Percentiles rank a stretch among this genome's conserved stretches.
phyloP scores from a whole-genome alignment of 306 rosid genomes.

The Lagenaria siceraria region DNA sequence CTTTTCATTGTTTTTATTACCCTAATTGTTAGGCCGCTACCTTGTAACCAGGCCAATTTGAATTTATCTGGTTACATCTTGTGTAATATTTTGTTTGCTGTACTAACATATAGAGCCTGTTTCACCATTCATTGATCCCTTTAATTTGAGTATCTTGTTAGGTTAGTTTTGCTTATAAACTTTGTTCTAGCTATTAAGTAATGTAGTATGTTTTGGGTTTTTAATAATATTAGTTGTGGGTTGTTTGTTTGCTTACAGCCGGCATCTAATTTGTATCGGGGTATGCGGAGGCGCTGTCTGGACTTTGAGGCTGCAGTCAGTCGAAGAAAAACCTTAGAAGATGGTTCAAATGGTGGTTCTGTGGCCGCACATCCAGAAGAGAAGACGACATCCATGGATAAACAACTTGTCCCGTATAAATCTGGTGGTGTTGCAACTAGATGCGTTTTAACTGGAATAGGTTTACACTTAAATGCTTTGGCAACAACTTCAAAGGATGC shows the following conservation, averaged over 20 bases:
- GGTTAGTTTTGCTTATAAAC: background rate
- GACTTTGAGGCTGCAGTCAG: conserved; percentile 65
- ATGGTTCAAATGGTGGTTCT: conserved; percentile 33
- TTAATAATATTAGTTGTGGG: background rate
- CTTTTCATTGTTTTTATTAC: background rate
- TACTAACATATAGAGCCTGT: background rate
- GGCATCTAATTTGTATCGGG: conserved; percentile 41
- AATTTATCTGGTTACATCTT: background rate
- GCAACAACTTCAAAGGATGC: conserved; percentile 36
- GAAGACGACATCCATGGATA: conserved; percentile 25
- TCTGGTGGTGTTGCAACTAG: conserved; percentile 29
- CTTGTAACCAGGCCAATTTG: background rate
- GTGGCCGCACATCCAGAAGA: conserved; percentile 29
- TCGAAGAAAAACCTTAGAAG: conserved; percentile 33
- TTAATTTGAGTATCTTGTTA: background rate
- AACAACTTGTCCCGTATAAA: conserved; percentile 27
- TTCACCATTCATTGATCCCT: background rate
- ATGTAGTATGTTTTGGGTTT: background rate
- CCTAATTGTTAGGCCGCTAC: background rate
- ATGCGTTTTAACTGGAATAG: conserved; percentile 57
- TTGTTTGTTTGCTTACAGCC: conserved; percentile 31
- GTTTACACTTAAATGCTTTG: conserved; percentile 74
- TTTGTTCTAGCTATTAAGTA: background rate
- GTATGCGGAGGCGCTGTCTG: conserved; percentile 71
- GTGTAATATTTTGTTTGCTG: background rate